Conservation (phyloP, 2,329 filamentous ascomycete species). For the Calonectria pseudoturangicola region DNA sequence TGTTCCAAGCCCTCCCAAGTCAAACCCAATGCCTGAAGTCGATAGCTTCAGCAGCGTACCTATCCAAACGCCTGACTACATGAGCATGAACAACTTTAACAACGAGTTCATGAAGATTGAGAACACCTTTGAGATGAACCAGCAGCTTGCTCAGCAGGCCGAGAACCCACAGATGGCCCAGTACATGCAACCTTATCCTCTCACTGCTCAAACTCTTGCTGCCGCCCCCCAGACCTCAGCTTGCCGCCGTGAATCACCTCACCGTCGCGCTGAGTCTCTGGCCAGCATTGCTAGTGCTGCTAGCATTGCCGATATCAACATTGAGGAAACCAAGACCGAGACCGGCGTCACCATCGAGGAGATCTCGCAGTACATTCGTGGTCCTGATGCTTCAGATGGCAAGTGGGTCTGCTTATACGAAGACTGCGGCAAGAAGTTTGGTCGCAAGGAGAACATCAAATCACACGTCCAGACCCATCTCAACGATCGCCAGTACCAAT, state of each 20-base stretch:
- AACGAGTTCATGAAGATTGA: conserved; percentile 66
- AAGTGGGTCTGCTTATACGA: conserved; percentile 88
- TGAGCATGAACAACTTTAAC: conserved; percentile 71
- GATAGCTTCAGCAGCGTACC: conserved; percentile 68
- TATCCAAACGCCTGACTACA: conserved; percentile 74
- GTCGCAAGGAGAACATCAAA: conserved; percentile 99
- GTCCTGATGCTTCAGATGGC: conserved; percentile 82
- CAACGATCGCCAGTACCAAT: conserved; percentile 95
- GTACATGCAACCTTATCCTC: conserved; percentile 59
- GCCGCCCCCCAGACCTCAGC: conserved; percentile 44
- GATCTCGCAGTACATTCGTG: conserved; percentile 83
- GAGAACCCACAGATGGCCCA: conserved; percentile 69
- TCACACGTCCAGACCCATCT: conserved; percentile 98
- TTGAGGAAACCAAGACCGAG: conserved; percentile 80
- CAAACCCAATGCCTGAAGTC: conserved; percentile 68
- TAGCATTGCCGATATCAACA: conserved; percentile 77
- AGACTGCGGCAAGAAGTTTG: conserved; percentile 91
- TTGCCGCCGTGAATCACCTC: conserved; percentile 58
- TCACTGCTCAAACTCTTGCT: conserved; percentile 46
- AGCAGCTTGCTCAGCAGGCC: conserved; percentile 69
- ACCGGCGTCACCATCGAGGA: conserved; percentile 93
- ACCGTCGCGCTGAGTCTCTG: conserved; percentile 76
- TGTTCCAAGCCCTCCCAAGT: conserved; percentile 73
- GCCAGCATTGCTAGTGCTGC: conserved; percentile 75
- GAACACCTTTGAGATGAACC: conserved; percentile 62